Evolutionary conservation across 1,284 basidiomycete species (phyloP), one percentile per base, ranked within the genome.

Genomic region (Apiotrichum sp.): DNA sequence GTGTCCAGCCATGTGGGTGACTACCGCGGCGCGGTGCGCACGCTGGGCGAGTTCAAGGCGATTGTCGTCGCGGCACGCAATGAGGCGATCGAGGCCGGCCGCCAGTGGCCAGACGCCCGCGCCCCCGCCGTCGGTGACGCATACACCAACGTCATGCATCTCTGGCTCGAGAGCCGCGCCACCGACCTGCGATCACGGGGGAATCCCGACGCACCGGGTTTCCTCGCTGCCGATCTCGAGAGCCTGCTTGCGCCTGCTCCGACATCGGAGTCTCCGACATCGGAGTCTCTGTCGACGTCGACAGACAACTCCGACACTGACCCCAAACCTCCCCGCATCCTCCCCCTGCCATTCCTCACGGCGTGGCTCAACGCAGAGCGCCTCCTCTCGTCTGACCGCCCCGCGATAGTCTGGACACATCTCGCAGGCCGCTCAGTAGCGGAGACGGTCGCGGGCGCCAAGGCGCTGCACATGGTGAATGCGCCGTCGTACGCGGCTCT

Each of bases 321-420:
- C 22, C 22, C 22, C 22, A 22, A 22, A 22, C 22, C 22, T 22
- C 11, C 35, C 22, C 35, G 47, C 7, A 22, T 29, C 6, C 52
- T 63, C 0, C 50, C 53, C 6, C 29, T 53, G 7, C 40, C 36
- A 10, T 69, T 69, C 46, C 29, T 65, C 29, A 65, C 56, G 31
- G 50, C 52, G 4, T 69, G 67, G 67, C 53, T 67, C 51, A 62
- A 56, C 22, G 64, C 65, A 14, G 67, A 69, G 46, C 42, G 52
- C 38, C 16, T 53, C 50, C 35, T 55, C 32, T 34, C 11, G 6
- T 10, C 50, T 3, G 33, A 9, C n/a, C 29, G 32, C 6, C 16
- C 13, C 9, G 35, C 29, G 9, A n/a, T 48, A 29, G 29, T 51
- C 5, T 51, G 44, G 42, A 3, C 38, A 2, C 9, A 14, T 11